Evolutionary conservation across 352 stramenopile genomes (phyloP), one percentile per base, ranked within the genome.

Genomic region (Phytophthora podocarpi): DNA sequence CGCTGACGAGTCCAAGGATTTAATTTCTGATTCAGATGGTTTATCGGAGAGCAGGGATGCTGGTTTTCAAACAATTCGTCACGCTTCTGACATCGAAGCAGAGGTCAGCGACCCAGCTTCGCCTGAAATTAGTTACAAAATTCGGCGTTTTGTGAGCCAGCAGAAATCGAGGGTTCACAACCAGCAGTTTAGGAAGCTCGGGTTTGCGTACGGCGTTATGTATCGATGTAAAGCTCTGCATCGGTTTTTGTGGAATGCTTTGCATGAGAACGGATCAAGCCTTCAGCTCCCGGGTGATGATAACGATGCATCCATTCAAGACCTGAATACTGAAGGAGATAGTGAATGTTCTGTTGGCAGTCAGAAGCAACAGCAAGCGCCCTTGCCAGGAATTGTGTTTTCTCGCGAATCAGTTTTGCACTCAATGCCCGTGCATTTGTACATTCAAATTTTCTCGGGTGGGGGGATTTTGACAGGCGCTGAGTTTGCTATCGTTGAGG

Each of bases 171-270:
- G 73, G 16, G 50, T 78, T 5, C 83, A 92, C 50, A 80, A 64
- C 3, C 71, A 85, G 9, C 85, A 93, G 69, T 93, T 88, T 51
- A 72, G 77, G 31, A 87, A 85, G 24, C 77, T 93, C 12, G 85
- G 85, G 0, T 91, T 93, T 55, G 85, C 82, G 7, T 91, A 91
- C 30, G 85, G 85, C 7, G 82, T 91, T 23, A 93, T 93, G 82
- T 93, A 82, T 65, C 82, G 85, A 40, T 91, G 85, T 57, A 91
- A 90, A 75, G 60, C 75, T 45, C 74, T 93, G n/a, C 85, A 93
- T 65, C 63, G 67, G 36, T 91, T 88, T 59, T 58, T 93, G 21
- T 93, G 82, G 82, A 71, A 39, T 21, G 86, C 82, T 58, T 73
- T 91, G 18, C 72, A 91, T 51, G 43, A 79, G 6, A 66, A 78